Base-by-base conservation (phyloP, 2,329 filamentous ascomycete genomes). In the Emergomyces pasteurianus region DNA sequence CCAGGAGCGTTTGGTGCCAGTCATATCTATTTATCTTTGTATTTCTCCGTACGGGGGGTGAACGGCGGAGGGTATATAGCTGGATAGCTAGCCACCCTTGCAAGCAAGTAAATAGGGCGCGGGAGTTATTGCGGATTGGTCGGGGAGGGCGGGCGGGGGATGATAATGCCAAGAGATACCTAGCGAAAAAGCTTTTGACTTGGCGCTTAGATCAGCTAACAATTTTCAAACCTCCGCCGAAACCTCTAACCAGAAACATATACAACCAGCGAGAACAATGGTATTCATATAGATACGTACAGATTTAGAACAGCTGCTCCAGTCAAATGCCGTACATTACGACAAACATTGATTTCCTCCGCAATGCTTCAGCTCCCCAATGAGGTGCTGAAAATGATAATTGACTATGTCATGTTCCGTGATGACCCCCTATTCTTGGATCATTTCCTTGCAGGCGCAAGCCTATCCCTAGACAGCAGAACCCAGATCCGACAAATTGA, bases 1-100 rank as follows among this genome's bases (percentile, higher is more conserved):
- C 71, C 73, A 73, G 47, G 71, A 70, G 60, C 73, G 69, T 68
- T 75, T 75, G 53, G 65, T 75, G 42, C 73, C 73, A 57, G 72
- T 70, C 67, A 70, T 70, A 28, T 23, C 43, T 16, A n/a, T 31
- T 3, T 31, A 31, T 31, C n/a, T n/a, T n/a, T n/a, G n/a, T n/a
- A n/a, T n/a, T 14, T 54, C 21, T 46, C n/a, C 31, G 18, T 42
- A n/a, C 28, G 9, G 7, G 21, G 21, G n/a, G 21, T 14, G 21
- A 16, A 56, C 40, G 14, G 10, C 9, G 10, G 31, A 23, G 23
- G 42, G 7, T 21, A n/a, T 46, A 10, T 23, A n/a, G 0, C 7
- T 46, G 12, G n/a, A n/a, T n/a, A n/a, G n/a, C n/a, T n/a, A n/a
- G n/a, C n/a, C n/a, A n/a, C n/a, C n/a, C n/a, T n/a, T n/a, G n/a